Conservation (phyloP, 345 rosid genomes). For the Corchorus olitorius region DNA sequence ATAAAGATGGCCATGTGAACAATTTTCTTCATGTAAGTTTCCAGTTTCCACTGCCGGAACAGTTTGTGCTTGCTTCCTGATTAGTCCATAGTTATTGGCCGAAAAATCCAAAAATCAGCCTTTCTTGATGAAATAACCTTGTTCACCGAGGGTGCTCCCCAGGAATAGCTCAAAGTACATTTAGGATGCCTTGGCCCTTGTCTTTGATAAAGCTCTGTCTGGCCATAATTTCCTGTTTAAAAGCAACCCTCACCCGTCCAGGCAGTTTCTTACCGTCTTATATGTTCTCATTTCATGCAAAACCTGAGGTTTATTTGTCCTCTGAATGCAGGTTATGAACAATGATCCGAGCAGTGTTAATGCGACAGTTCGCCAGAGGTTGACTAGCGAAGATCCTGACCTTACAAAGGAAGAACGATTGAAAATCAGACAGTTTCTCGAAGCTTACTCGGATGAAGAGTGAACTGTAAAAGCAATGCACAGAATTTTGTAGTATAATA, state of each 20-base stretch:
- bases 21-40: conserved; percentile 66
- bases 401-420: conserved; percentile 57
- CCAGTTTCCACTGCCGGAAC: not conserved
- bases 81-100: not conserved
- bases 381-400: conserved; percentile 57
- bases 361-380: conserved; percentile 50
- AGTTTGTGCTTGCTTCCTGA: not conserved
- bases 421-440: conserved; percentile 60
- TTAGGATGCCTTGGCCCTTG: not conserved
- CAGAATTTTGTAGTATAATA: conserved; percentile 14
- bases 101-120: too few relatives aligned
- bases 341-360: conserved; percentile 42
- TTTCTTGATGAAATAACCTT: not conserved
- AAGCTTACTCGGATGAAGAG: conserved; percentile 43
- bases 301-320: not conserved
- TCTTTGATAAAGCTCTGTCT: not conserved
- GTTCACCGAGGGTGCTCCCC: not conserved
- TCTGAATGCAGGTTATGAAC: conserved; percentile 48
- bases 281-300: not conserved
- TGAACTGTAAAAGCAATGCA: not conserved
- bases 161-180: not conserved
- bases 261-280: not conserved
- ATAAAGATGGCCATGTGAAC: conserved; percentile 85
- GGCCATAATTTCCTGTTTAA: not conserved
- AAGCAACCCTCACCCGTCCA: not conserved